Conservation (phyloP, 2,329 filamentous ascomycete genomes). For the Penicillium rolfsii region DNA sequence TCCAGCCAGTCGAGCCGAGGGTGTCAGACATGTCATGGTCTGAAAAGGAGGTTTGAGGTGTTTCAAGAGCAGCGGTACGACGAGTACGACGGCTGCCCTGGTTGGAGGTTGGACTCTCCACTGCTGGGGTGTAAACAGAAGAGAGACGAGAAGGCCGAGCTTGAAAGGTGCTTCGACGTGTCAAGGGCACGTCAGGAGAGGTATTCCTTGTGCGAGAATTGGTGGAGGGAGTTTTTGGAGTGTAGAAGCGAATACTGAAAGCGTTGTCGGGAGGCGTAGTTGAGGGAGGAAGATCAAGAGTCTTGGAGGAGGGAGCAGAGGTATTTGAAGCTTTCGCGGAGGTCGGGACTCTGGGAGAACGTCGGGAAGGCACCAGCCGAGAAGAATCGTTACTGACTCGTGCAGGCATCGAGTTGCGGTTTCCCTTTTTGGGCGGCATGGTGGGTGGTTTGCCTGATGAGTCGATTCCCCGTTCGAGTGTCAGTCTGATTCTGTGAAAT, state of each 20-base stretch:
- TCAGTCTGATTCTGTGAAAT: conserved; percentile 10
- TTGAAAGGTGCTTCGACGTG: conserved; percentile 24
- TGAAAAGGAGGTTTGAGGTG: conserved; percentile 12
- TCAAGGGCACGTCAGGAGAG: conserved; percentile 18
- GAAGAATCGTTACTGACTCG: conserved; percentile 17
- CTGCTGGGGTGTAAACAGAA: conserved; percentile 25
- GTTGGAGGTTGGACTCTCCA: conserved; percentile 20
- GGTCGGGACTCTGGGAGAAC: conserved; percentile 23
- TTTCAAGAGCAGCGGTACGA: conserved; percentile 20
- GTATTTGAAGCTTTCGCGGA: conserved; percentile 11
- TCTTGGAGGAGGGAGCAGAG: conserved; percentile 15
- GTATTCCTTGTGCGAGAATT: background rate
- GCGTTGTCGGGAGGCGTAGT: conserved; percentile 16
- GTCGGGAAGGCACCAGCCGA: conserved; percentile 21
- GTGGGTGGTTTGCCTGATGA: conserved; percentile 13
- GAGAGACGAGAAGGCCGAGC: conserved; percentile 29
- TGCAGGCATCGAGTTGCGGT: conserved; percentile 26
- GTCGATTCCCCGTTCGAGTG: background rate
- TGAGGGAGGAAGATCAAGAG: conserved; percentile 15
- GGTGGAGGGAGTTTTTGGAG: conserved; percentile 13
- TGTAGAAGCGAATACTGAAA: conserved; percentile 21
- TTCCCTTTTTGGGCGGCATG: conserved; percentile 28
- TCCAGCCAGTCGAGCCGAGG: conserved; percentile 19
- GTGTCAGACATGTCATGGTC: conserved; percentile 22
- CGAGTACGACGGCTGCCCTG: conserved; percentile 22